phyloP scores from a whole-genome alignment of 2,329 filamentous ascomycete genomes.

The Diaporthe sp. region DNA sequence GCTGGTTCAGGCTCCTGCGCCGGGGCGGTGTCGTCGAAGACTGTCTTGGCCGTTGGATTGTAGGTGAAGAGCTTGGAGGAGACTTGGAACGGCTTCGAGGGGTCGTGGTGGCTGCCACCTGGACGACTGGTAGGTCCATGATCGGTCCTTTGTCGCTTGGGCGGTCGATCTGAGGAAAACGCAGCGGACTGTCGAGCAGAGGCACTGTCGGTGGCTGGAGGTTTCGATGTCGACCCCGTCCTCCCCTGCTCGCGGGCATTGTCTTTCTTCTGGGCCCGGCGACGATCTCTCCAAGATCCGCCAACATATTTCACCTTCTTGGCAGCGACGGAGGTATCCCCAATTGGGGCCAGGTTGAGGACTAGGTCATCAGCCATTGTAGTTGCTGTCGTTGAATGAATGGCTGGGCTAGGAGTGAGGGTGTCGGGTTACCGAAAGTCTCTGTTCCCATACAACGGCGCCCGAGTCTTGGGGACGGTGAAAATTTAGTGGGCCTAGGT shows the following conservation, averaged over 20 bases:
- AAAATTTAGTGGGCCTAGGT: slow-evolving; percentile 17
- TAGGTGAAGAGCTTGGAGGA: slow-evolving; percentile 93
- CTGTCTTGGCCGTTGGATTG: slow-evolving; percentile 80
- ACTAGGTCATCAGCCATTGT: slow-evolving; percentile 33
- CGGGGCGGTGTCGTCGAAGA: slow-evolving; percentile 58
- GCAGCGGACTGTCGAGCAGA: slow-evolving; percentile 51
- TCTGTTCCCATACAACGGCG: slow-evolving; percentile 3
- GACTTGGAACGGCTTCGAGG: slow-evolving; percentile 59
- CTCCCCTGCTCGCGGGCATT: slow-evolving; percentile 20
- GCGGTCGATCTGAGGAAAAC: slow-evolving; percentile 40
- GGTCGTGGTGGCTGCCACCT: slow-evolving; percentile 44
- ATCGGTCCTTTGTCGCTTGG: slow-evolving; percentile 44
- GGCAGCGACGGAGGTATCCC: background rate
- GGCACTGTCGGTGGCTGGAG: background rate
- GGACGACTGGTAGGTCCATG: slow-evolving; percentile 42
- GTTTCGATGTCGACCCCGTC: slow-evolving; percentile 8
- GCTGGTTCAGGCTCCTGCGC: slow-evolving; percentile 62
- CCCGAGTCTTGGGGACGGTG: background rate
- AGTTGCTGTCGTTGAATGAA: background rate
- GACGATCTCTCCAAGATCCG: slow-evolving; percentile 33
- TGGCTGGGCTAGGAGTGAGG: background rate
- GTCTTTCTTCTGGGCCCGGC: slow-evolving; percentile 33
- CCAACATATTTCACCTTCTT: slow-evolving; percentile 32
- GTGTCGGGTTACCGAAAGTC: background rate
- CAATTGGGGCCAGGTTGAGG: slow-evolving; percentile 32